Base-by-base conservation (phyloP, 331 rosid genomes). In the Pyrus hybrid region DNA sequence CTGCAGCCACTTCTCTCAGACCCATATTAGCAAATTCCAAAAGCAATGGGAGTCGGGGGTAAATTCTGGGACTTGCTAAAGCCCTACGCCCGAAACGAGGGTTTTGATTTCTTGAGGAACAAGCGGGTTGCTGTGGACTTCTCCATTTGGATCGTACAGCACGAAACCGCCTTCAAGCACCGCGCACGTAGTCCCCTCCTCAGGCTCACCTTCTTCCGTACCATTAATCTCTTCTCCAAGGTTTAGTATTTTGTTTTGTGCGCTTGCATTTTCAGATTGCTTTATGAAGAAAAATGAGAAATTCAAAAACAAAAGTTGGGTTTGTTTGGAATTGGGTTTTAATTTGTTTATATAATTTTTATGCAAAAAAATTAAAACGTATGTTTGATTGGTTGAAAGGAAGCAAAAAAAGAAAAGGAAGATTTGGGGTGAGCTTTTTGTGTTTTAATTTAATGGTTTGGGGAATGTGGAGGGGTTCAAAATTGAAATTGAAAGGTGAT, bases 181-280 rank as follows among this genome's bases (percentile, higher is more conserved):
- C 60, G 67, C 76, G 93, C 86, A 16, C 82, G 85, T 3, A 90
- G 86, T 22, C 96, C 97, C 10, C 93, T 90, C 66, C 80, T 91
- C 12, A 86, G 96, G 67, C 90, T 94, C 73, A 87, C 85, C 16
- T 94, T 91, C 88, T 90, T 91, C 72, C 91, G 98, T 43, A 88
- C 96, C 76, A 82, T 94, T 83, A 87, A 79, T 82, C 93, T 91
- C 67, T 90, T 91, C 80, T 80, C 97, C 65, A 94, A 94, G 96
- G 98, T 91, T 28, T 3, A 9, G 2, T 20, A 22, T 47, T 49
- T 43, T 8, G 16, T 2, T 77, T 37, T 37, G 6, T 62, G 8
- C 26, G n/a, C 3, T 23, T 65, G 47, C 14, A 29, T 29, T 77
- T 58, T 58, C 28, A 57, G 65, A 20, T 73, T 81, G 30, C 8